Percentiles rank a stretch among this genome's conserved stretches.
Evolutionary conservation across 2,329 filamentous ascomycete species (phyloP).

Genomic region (Aspergillus pseudotamarii): DNA sequence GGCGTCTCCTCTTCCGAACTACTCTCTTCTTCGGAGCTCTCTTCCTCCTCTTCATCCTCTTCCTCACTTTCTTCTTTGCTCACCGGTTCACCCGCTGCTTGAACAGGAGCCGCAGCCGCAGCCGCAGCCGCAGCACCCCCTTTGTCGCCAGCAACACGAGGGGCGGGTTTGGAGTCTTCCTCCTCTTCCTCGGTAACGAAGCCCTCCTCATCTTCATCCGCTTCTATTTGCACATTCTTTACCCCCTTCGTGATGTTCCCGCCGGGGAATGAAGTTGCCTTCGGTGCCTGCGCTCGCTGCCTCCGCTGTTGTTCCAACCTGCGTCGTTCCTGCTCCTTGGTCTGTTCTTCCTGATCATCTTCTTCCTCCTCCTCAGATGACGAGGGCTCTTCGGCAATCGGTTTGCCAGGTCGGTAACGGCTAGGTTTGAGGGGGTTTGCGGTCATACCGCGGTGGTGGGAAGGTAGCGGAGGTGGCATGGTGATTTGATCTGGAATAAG

Average conservation of each 20-base stretch:
- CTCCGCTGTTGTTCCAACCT: conserved; percentile 38
- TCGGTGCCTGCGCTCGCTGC: conserved; percentile 51
- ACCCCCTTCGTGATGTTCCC: conserved; percentile 37
- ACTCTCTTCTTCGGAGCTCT: conserved; percentile 55
- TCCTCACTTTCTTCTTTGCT: conserved; percentile 46
- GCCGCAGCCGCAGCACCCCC: conserved; percentile 18
- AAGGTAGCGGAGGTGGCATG: conserved; percentile 50
- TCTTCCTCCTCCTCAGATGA: conserved; percentile 57
- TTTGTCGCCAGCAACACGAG: conserved; percentile 18
- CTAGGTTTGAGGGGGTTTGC: conserved; percentile 81
- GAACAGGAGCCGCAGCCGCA: conserved; percentile 15
- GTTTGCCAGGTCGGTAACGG: conserved; percentile 85
- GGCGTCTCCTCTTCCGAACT: conserved; percentile 62
- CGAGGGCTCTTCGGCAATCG: conserved; percentile 52
- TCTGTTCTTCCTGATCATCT: conserved; percentile 57
- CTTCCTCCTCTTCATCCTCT: conserved; percentile 50
- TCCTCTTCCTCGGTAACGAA: conserved; percentile 62
- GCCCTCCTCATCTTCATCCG: conserved; percentile 57
- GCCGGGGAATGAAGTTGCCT: conserved; percentile 41
- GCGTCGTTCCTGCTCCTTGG: conserved; percentile 59
- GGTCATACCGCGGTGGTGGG: conserved; percentile 71
- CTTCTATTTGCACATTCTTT: conserved; percentile 36
- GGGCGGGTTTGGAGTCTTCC: conserved; percentile 28
- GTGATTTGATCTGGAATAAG: not conserved
- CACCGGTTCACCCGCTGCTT: conserved; percentile 30